Conservation (phyloP, 106 monocot genomes). For the Allium cepa region DNA sequence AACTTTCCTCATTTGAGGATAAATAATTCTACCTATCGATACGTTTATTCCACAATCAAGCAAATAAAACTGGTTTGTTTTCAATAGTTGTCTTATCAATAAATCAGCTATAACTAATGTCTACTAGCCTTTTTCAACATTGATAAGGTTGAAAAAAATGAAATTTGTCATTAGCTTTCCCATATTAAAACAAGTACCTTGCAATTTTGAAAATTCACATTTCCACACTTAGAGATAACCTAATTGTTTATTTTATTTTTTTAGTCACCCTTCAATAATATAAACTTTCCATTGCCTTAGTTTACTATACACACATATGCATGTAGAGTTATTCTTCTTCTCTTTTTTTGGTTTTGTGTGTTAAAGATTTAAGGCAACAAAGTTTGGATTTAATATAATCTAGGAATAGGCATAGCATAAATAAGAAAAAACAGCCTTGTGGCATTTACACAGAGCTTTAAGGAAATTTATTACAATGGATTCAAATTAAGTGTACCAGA, state of each 20-base stretch:
- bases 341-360: too few relatives aligned
- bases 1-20: constrained; percentile 78
- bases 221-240: too few relatives aligned
- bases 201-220: too few relatives aligned
- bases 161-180: neutral
- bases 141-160: constrained; percentile 11
- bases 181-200: neutral
- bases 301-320: too few relatives aligned
- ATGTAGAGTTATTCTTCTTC: too few relatives aligned
- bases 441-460: neutral
- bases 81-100: constrained; percentile 60
- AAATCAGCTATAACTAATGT: constrained; percentile 40
- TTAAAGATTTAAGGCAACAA: too few relatives aligned
- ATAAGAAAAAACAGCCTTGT: neutral
- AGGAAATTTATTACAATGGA: neutral
- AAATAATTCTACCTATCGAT: constrained; percentile 88
- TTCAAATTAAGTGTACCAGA: constrained; percentile 34
- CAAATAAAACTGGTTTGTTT: constrained; percentile 74
- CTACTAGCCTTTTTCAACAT: constrained; percentile 48
- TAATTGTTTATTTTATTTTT: too few relatives aligned
- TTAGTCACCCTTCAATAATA: too few relatives aligned
- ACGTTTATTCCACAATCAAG: constrained; percentile 87
- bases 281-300: too few relatives aligned
- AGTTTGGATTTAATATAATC: neutral
- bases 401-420: neutral